phyloP scores from a whole-genome alignment of 495 filamentous ascomycete genomes.

The Darksidea phi region DNA sequence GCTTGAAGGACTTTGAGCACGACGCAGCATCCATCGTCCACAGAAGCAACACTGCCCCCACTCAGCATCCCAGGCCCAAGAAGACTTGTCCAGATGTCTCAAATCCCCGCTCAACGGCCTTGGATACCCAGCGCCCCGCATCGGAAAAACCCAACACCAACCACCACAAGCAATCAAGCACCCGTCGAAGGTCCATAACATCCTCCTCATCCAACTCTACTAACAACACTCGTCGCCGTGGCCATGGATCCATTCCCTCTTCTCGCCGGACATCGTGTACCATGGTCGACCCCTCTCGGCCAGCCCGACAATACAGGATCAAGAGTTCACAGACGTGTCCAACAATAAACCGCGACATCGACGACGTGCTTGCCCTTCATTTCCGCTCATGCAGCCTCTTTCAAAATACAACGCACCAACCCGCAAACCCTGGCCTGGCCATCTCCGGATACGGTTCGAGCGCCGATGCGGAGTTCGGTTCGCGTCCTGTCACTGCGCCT shows the following conservation, averaged over 20 bases:
- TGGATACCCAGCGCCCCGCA: slow-evolving; percentile 1
- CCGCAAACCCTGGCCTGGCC: background rate
- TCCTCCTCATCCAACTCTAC: slow-evolving; percentile 22
- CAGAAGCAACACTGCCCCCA: slow-evolving; percentile 15
- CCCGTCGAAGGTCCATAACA: slow-evolving; percentile 5
- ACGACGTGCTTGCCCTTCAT: slow-evolving; percentile 35
- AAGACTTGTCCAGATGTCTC: slow-evolving; percentile 1
- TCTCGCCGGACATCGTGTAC: slow-evolving; percentile 24
- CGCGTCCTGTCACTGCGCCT: slow-evolving; percentile 1
- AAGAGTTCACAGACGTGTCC: slow-evolving; percentile 28
- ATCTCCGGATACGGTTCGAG: slow-evolving; percentile 15
- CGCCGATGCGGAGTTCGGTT: background rate
- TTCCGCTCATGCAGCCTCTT: slow-evolving; percentile 36
- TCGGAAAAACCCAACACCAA: slow-evolving; percentile 9
- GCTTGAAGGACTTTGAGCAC: background rate
- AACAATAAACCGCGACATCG: slow-evolving; percentile 22
- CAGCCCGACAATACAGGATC: slow-evolving; percentile 29
- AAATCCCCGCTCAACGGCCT: background rate
- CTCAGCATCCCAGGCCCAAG: background rate
- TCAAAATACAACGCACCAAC: slow-evolving; percentile 11
- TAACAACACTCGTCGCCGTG: slow-evolving; percentile 3
- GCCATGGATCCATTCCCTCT: slow-evolving; percentile 21
- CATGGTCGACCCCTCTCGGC: slow-evolving; percentile 22
- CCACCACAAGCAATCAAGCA: slow-evolving; percentile 8
- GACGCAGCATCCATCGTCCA: background rate